phyloP scores from a whole-genome alignment of 129 eudicot genomes.

The Mikania micrantha region DNA sequence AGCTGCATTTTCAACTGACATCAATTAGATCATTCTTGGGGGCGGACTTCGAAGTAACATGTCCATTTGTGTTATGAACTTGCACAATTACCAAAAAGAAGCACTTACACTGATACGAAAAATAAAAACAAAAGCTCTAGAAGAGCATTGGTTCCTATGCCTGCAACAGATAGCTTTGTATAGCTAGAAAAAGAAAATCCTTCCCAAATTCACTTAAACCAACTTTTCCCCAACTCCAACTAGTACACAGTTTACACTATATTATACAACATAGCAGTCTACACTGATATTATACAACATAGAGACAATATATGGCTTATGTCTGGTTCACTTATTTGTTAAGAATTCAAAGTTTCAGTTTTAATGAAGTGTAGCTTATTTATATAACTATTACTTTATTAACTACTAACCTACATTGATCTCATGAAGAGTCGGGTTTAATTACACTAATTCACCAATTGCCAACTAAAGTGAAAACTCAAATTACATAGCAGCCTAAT shows the following conservation, averaged over 20 bases:
- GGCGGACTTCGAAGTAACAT: too few species aligned
- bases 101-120: background rate
- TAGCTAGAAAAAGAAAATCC: background rate
- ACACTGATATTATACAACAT: background rate
- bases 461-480: background rate
- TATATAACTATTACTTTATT: background rate
- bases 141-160: background rate
- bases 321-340: background rate
- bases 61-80: background rate
- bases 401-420: background rate
- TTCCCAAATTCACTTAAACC: too few species aligned
- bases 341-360: background rate
- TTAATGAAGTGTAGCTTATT: background rate
- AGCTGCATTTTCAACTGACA: background rate
- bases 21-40: constrained; percentile 4
- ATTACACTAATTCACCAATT: background rate
- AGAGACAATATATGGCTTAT: background rate
- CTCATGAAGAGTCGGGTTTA: background rate
- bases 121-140: background rate
- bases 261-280: too few species aligned
- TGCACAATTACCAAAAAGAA: background rate
- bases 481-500: background rate
- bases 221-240: background rate
- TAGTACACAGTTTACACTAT: too few species aligned
- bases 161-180: background rate